Conservation (phyloP, 176 grass and related monocot genomes). For the Tuctoria greenei region DNA sequence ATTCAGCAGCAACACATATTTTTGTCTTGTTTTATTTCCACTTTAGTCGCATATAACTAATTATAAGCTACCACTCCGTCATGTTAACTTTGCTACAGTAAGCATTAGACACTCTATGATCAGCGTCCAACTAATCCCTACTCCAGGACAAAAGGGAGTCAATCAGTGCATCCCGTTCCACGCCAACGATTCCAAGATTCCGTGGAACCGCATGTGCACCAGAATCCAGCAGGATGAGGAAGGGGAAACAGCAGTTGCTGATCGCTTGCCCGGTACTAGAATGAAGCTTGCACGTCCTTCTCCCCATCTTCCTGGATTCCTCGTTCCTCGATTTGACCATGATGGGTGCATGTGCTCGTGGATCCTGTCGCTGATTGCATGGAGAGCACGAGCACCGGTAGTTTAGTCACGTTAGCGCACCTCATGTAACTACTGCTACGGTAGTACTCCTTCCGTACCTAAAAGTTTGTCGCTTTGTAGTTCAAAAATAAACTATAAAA, state of each 20-base stretch:
- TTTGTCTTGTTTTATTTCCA: not conserved
- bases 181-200: slow-evolving; percentile 14
- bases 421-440: too few species aligned
- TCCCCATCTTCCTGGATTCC: slow-evolving; percentile 24
- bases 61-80: too few species aligned
- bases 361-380: slow-evolving; percentile 9
- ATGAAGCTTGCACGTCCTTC: not conserved
- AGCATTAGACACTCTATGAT: too few species aligned
- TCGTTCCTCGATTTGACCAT: not conserved
- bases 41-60: too few species aligned
- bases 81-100: not conserved
- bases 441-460: too few species aligned
- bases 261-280: not conserved
- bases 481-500: too few species aligned
- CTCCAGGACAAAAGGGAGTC: slow-evolving; percentile 11
- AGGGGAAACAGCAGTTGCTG: not conserved
- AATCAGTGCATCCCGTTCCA: not conserved
- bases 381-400: not conserved
- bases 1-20: not conserved
- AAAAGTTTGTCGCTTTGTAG: too few species aligned
- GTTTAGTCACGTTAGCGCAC: not conserved
- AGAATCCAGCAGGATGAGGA: not conserved
- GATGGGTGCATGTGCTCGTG: slow-evolving; percentile 1
- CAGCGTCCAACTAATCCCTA: not conserved
- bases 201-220: not conserved